These are phyloP conservation scores for Ogataea wickerhamii DNA, from an alignment of 805 yeast species.

Conservation along the genomic window DNA sequence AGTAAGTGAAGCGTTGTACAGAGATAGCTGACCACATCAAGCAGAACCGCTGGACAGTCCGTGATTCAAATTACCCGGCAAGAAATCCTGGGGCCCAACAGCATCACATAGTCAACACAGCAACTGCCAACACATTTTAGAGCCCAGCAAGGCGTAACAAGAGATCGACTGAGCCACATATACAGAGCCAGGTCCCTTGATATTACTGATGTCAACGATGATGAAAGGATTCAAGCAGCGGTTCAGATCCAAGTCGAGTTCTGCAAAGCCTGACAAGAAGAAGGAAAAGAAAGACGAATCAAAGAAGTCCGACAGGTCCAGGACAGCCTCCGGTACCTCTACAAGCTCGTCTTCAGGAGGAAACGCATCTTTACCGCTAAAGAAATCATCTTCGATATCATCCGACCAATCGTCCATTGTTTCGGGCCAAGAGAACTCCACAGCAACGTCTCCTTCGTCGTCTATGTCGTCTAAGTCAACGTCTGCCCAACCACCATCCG, in stretches of 20 bases:
- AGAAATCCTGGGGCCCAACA: too few relatives aligned
- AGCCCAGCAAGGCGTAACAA: too few relatives aligned
- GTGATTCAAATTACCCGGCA: too few relatives aligned
- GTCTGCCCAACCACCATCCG: conserved; percentile 8
- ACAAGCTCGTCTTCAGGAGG: conserved; percentile 12
- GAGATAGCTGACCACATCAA: too few relatives aligned
- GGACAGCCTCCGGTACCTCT: conserved; percentile 7
- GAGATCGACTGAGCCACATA: too few relatives aligned
- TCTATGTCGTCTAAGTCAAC: conserved; percentile 20
- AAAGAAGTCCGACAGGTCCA: conserved; percentile 23
- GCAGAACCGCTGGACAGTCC: too few relatives aligned
- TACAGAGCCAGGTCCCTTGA: too few relatives aligned
- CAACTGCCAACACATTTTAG: too few relatives aligned
- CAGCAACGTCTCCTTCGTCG: conserved; percentile 20
- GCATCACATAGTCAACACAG: too few relatives aligned
- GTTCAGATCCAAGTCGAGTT: conserved; percentile 38
- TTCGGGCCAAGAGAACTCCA: conserved; percentile 16
- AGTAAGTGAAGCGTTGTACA: too few relatives aligned
- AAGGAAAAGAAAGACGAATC: conserved; percentile 37
- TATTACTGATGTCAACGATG: conserved; percentile 50
- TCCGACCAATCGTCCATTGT: conserved; percentile 17
- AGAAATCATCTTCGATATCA: conserved; percentile 14
- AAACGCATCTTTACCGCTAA: conserved; percentile 12
- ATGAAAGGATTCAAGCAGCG: conserved; percentile 72
- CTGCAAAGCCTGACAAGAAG: conserved; percentile 36